Base-by-base conservation (phyloP, 768 basidiomycete species). In the Phaffia australis region DNA sequence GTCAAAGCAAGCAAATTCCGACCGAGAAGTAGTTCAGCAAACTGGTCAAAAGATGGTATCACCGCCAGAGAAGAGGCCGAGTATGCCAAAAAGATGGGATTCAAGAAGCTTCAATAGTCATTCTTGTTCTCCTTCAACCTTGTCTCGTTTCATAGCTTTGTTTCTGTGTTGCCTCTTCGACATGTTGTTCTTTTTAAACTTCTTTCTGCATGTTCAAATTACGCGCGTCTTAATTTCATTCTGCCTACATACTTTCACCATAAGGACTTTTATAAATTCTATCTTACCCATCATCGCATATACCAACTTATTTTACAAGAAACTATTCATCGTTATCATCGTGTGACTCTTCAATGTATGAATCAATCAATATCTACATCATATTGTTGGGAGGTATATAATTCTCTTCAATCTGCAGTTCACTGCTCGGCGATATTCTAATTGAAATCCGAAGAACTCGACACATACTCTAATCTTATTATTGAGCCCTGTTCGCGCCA, bases 41-140 rank as follows among this genome's bases (percentile, higher is more conserved):
- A 95, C 75, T 98, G 94, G 94, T 82, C 84, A 7, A 90, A 86
- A n/a, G 94, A 97, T 77, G 81, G 84, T 29, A 78, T 98, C 71
- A 93, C 89, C 19, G 76, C 80, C 27, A 84, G 87, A 70, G 94
- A 97, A 77, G 85, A 93, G 77, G 78, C 81, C 66, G 88, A 90
- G 70, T 98, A 97, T 75, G 90, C 86, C 5, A 81, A 82, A 72
- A 81, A 88, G 65, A 98, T 98, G 94, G 92, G 93, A 8, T 97
- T 76, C 72, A 71, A 68, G 69, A 46, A 30, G 42, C 27, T 15
- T 19, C 7, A 16, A 48, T 29, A 27, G 47, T 49, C 60, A 14
- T 47, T 18, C 16, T 50, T 29, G 35, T 46, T 46, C 47, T 60
- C 25, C 23, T 60, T 23, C 3, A 3, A 2, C 8, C 48, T 50